These are phyloP conservation scores for Beauveria pseudobassiana DNA, from an alignment of 2,329 filamentous ascomycete genomes.

Conservation along the genomic window DNA sequence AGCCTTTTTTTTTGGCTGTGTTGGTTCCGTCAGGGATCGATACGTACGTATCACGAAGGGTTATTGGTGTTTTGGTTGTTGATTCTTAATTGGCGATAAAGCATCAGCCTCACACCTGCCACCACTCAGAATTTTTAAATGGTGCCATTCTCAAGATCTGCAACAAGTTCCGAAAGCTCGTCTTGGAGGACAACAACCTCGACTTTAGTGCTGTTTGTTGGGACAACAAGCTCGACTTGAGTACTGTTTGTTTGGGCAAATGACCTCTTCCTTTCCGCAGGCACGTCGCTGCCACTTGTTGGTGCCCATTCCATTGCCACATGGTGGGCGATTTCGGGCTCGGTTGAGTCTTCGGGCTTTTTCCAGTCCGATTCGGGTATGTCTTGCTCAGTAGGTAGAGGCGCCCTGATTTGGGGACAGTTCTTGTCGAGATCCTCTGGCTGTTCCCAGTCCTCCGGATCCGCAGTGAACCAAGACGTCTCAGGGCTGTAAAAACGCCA, in stretches of 20 bases:
- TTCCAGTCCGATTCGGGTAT: background rate
- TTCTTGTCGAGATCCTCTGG: background rate
- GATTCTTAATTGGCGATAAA: background rate
- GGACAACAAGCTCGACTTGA: no score
- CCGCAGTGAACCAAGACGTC: background rate
- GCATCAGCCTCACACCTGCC: background rate
- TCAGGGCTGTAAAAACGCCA: background rate
- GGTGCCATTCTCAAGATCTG: no score
- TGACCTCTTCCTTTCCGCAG: background rate
- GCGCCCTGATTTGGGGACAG: background rate
- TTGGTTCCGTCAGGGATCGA: background rate
- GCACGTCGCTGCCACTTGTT: background rate
- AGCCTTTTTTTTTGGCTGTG: no score
- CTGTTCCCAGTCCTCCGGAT: background rate
- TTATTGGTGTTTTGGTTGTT: no score
- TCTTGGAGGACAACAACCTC: no score
- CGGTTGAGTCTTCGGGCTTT: background rate
- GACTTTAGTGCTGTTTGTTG: no score
- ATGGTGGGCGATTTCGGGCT: background rate
- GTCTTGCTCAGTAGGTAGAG: background rate
- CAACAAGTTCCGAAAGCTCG: no score
- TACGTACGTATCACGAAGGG: background rate
- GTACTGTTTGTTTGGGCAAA: background rate
- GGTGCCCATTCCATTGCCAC: background rate
- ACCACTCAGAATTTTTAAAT: background rate